Percentiles rank a stretch among this genome's conserved stretches.
Evolutionary conservation across 805 yeast species (phyloP).

Genomic region (Torulaspora gathmanii): DNA sequence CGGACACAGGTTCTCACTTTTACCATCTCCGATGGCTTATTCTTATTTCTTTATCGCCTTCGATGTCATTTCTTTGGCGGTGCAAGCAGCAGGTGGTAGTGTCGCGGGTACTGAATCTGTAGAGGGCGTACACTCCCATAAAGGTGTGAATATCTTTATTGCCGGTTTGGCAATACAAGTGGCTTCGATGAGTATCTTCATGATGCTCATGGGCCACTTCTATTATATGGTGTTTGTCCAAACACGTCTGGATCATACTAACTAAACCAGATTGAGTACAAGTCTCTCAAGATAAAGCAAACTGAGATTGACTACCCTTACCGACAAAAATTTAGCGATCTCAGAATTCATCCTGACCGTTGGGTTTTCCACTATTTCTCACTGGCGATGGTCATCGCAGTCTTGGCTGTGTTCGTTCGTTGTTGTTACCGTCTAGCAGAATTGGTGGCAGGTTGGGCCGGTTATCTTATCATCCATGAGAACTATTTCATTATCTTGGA

Average conservation of each 20-base stretch:
- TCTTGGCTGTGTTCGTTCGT: slow-evolving; percentile 55
- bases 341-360: slow-evolving; percentile 32
- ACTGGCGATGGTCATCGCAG: slow-evolving; percentile 43
- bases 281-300: slow-evolving; percentile 19
- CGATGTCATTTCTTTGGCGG: slow-evolving; percentile 57
- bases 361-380: slow-evolving; percentile 43
- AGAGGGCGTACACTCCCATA: slow-evolving; percentile 10
- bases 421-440: slow-evolving; percentile 73
- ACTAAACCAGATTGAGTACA: slow-evolving; percentile 15
- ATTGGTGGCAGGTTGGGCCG: slow-evolving; percentile 59
- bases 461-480: slow-evolving; percentile 59
- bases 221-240: slow-evolving; percentile 37
- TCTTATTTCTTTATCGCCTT: slow-evolving; percentile 60
- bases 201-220: slow-evolving; percentile 47
- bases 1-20: slow-evolving; percentile 48
- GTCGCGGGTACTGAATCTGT: slow-evolving; percentile 48
- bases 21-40: slow-evolving; percentile 35
- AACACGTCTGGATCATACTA: slow-evolving; percentile 26
- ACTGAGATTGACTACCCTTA: slow-evolving; percentile 23
- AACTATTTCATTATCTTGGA: slow-evolving; percentile 56
- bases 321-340: slow-evolving; percentile 24
- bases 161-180: slow-evolving; percentile 80
- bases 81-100: slow-evolving; percentile 80
- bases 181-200: slow-evolving; percentile 57
- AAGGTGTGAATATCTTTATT: slow-evolving; percentile 49